These are phyloP conservation scores for Xylaria telfairii DNA, from an alignment of 495 filamentous ascomycete genomes.

Conservation along the genomic window DNA sequence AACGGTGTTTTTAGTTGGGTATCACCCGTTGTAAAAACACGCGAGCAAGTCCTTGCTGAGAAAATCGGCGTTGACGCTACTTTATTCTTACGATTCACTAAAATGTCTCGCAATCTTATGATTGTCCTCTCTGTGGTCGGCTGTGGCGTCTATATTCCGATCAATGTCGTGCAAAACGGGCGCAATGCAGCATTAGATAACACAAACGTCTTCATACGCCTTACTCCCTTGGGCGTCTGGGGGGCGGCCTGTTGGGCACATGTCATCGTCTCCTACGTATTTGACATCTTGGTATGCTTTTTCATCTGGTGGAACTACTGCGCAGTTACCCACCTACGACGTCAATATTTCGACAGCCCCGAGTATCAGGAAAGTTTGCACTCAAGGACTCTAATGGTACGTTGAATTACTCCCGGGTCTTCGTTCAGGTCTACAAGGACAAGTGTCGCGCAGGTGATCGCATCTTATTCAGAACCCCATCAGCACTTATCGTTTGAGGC, in stretches of 20 bases:
- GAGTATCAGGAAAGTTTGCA: slow-evolving; percentile 80
- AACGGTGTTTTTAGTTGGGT: slow-evolving; percentile 79
- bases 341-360: slow-evolving; percentile 73
- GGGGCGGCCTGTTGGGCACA: slow-evolving; percentile 70
- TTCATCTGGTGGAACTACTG: slow-evolving; percentile 82
- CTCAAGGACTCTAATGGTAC: slow-evolving; percentile 75
- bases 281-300: slow-evolving; percentile 68
- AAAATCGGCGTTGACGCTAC: slow-evolving; percentile 78
- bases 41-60: slow-evolving; percentile 69
- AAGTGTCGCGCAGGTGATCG: background rate
- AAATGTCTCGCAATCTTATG: slow-evolving; percentile 83
- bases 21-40: slow-evolving; percentile 67
- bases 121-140: slow-evolving; percentile 68
- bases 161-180: slow-evolving; percentile 67
- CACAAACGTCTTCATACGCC: slow-evolving; percentile 44
- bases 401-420: slow-evolving; percentile 16
- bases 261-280: slow-evolving; percentile 73
- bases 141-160: slow-evolving; percentile 73
- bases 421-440: background rate
- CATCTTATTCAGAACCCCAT: background rate
- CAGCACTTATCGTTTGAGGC: background rate
- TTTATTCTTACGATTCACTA: slow-evolving; percentile 75
- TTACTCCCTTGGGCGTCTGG: slow-evolving; percentile 53
- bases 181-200: slow-evolving; percentile 58
- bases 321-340: slow-evolving; percentile 63